These are phyloP conservation scores for Melampsora abietis-canadensis DNA, from an alignment of 1,284 basidiomycete species.

Conservation along the genomic window DNA sequence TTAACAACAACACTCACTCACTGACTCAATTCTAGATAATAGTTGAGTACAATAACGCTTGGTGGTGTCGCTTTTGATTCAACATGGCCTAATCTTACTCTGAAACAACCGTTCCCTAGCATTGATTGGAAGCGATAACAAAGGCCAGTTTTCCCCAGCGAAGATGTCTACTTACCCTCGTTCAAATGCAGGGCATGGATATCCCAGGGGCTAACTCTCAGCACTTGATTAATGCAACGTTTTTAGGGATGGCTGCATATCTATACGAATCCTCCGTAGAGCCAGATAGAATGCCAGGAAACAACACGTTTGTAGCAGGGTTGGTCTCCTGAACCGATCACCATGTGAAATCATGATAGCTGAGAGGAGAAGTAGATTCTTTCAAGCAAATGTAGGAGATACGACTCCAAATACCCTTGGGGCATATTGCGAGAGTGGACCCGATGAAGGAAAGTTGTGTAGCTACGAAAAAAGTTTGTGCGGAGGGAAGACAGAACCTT, in stretches of 20 bases:
- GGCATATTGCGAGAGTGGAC: slow-evolving; percentile 72
- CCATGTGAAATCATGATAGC: slow-evolving; percentile 52
- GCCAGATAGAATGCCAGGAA: slow-evolving; percentile 65
- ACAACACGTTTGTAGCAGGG: slow-evolving; percentile 68
- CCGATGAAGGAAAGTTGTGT: slow-evolving; percentile 64
- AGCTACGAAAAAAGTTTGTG: slow-evolving; percentile 46
- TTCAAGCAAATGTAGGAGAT: slow-evolving; percentile 65
- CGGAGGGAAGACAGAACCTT: slow-evolving; percentile 1
- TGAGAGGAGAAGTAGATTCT: slow-evolving; percentile 6
- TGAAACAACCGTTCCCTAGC: slow-evolving; percentile 48
- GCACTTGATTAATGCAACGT: neutral
- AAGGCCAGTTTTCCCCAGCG: slow-evolving; percentile 56
- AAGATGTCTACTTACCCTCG: slow-evolving; percentile 48
- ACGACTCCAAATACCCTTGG: slow-evolving; percentile 58
- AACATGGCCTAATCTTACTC: too few species aligned
- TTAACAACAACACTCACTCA: too few species aligned
- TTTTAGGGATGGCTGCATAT: slow-evolving; percentile 62
- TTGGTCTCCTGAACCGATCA: slow-evolving; percentile 53
- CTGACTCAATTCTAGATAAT: neutral
- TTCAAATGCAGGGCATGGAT: neutral
- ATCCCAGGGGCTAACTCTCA: neutral
- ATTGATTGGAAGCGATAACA: slow-evolving; percentile 70
- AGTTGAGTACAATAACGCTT: neutral
- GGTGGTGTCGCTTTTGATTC: neutral
- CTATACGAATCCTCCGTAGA: slow-evolving; percentile 68